phyloP scores from a whole-genome alignment of 2,329 filamentous ascomycete genomes.

The Phialocephala sp. region DNA sequence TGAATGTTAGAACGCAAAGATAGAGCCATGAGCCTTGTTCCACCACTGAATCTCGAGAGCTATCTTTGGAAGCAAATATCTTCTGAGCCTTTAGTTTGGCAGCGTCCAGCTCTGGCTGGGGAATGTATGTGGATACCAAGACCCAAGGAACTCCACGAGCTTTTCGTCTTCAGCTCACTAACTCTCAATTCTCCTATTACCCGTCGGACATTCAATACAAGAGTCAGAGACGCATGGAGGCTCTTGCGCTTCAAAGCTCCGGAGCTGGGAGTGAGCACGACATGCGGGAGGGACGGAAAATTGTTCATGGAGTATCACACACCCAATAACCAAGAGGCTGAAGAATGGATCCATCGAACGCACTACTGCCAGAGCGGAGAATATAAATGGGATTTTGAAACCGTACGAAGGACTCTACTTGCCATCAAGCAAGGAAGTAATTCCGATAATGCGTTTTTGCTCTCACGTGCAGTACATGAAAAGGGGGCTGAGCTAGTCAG shows the following conservation, averaged over 20 bases:
- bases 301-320: slow-evolving; percentile 23
- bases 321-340: slow-evolving; percentile 13
- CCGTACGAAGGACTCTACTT: slow-evolving; percentile 21
- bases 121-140: slow-evolving; percentile 30
- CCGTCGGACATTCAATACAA: neutral
- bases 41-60: slow-evolving; percentile 8
- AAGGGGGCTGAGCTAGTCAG: slow-evolving; percentile 2
- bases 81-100: slow-evolving; percentile 18
- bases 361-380: slow-evolving; percentile 7
- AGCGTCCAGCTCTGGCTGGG: slow-evolving; percentile 26
- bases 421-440: slow-evolving; percentile 13
- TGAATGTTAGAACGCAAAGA: neutral
- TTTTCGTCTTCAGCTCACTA: slow-evolving; percentile 26
- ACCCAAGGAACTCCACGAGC: slow-evolving; percentile 26
- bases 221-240: slow-evolving; percentile 24
- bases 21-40: slow-evolving; percentile 3
- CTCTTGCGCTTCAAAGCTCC: slow-evolving; percentile 27
- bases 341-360: slow-evolving; percentile 21
- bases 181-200: slow-evolving; percentile 9
- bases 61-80: slow-evolving; percentile 24
- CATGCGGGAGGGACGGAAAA: slow-evolving; percentile 18
- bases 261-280: slow-evolving; percentile 21
- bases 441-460: slow-evolving; percentile 22
- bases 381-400: slow-evolving; percentile 13
- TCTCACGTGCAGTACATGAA: slow-evolving; percentile 10